Base-by-base conservation (phyloP, 768 basidiomycete genomes). In the Leccinum subgranulosum region DNA sequence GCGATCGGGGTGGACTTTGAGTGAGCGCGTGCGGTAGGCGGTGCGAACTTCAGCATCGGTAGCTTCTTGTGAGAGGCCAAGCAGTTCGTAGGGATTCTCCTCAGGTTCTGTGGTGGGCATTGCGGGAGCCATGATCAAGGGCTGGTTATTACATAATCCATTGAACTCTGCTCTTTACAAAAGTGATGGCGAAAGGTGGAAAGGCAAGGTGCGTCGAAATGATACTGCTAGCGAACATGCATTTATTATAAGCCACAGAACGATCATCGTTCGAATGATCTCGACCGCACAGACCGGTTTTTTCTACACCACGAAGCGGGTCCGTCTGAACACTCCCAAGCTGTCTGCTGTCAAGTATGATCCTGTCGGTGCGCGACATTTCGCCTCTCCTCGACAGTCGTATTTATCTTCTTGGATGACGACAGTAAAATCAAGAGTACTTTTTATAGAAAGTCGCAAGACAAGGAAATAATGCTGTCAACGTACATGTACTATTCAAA, bases 321-420 rank as follows among this genome's bases (percentile, higher is more conserved):
- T 87, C 43, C 81, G 94, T 11, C 72, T 64, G 52, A 67, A 81
- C 66, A 88, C 86, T 2, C 85, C 90, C n/a, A 88, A 82, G 72
- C 75, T 96, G 51, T 86, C 90, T 8, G 87, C 90, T n/a, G 88
- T 95, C 64, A 96, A 95, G 73, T 95, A 94, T 70, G 94, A 96
- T 67, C 92, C 92, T 1, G 76, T 77, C 67, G 91, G 93, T 92
- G 70, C 57, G 84, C 70, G n/a, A 31, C 51, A 4, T 29, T 21
- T 53, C 52, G 9, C 19, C 19, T 29, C 52, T n/a, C 31, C 3
- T 53, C 6, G 15, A 17, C 21, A 9, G 6, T 25, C 0, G 10
- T 34, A 17, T 21, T 64, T 17, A 59, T 50, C 36, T 46, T 25
- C 28, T 51, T 47, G 34, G 15, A 33, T 3, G 12, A 11, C 55